Evolutionary conservation across 2,329 filamentous ascomycete genomes (phyloP).

Genomic region (Cytospora piceae): DNA sequence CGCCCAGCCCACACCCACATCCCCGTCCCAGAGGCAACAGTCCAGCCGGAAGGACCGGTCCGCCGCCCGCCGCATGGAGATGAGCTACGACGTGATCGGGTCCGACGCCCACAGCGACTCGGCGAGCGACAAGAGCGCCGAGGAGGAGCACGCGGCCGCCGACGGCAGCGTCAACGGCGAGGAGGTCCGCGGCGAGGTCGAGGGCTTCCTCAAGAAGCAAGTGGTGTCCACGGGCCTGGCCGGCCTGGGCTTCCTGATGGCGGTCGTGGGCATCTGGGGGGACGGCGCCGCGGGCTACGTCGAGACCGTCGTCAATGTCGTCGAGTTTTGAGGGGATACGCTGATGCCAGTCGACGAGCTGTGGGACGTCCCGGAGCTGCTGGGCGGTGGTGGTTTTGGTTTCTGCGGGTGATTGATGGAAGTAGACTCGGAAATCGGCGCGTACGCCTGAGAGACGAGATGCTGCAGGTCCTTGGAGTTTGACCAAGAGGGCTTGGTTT

Average conservation of each 20-base stretch:
- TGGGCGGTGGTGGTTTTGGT: background rate
- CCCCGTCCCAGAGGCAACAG: slow-evolving; percentile 19
- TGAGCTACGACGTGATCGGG: slow-evolving; percentile 71
- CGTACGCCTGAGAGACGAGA: background rate
- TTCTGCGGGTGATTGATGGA: background rate
- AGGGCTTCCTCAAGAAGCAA: slow-evolving; percentile 58
- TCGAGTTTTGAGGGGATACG: slow-evolving; percentile 3
- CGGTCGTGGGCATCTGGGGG: slow-evolving; percentile 63
- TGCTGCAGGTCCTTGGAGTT: background rate
- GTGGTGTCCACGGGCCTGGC: slow-evolving; percentile 57
- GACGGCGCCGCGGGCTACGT: slow-evolving; percentile 22
- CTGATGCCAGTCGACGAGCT: background rate
- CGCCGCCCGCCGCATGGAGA: slow-evolving; percentile 59
- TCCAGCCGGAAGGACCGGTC: slow-evolving; percentile 32
- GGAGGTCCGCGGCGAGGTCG: slow-evolving; percentile 61
- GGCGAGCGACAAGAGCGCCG: slow-evolving; percentile 53
- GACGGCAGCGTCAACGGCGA: slow-evolving; percentile 61
- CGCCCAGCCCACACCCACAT: slow-evolving; percentile 28
- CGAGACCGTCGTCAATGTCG: slow-evolving; percentile 22
- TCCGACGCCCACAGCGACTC: slow-evolving; percentile 51
- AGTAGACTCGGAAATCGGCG: background rate
- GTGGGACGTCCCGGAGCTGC: background rate
- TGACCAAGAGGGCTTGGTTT: slow-evolving; percentile 1
- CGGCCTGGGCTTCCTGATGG: slow-evolving; percentile 62
- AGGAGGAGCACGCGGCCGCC: slow-evolving; percentile 47